Base-by-base conservation (phyloP, 2,329 filamentous ascomycete species). In the Claviceps sp. region DNA sequence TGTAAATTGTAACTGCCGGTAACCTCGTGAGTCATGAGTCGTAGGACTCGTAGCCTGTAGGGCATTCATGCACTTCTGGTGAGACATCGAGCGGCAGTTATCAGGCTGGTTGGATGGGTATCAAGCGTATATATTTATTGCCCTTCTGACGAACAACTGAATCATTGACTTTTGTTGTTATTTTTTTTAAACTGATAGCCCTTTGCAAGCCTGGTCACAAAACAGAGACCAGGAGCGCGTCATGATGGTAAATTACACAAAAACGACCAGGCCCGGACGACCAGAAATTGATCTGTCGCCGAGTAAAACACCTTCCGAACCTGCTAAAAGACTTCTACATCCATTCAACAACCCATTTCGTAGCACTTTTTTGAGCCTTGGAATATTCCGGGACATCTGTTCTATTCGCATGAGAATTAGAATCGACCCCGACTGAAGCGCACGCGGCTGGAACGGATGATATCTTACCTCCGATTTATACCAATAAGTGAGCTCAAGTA, bases 401-500 rank as follows among this genome's bases (percentile, higher is more conserved):
- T 30, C 18, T 22, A 26, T 41, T 26, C 40, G 42, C 37, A 52
- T 54, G 38, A 57, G 54, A 51, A 53, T 47, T 2, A 20, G 24
- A 34, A 34, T 34, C 30, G 30, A 20, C 16, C 9, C 18, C n/a
- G 3, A 20, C 7, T 20, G 26, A 4, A 6, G 34, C 26, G 26
- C 9, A 47, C 37, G 16, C 11, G 11, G 9, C 26, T 9, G 14
- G 26, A 13, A 11, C 38, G 48, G 14, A 18, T 36, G 38, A 11
- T 16, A 16, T 45, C 63, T 54, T 60, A 66, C 64, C 62, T 63
- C 56, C 57, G 58, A 30, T 58, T 60, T 60, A 56, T 59, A 54
- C 56, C 58, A 54, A 59, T 67, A 58, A 58, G 63, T 55, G 59
- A 65, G 65, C 73, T 77, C 72, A 80, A 76, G 72, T 72, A 68